These are phyloP conservation scores for Conoideocrella luteorostrata DNA, from an alignment of 2,329 filamentous ascomycete genomes.

Conservation along the genomic window DNA sequence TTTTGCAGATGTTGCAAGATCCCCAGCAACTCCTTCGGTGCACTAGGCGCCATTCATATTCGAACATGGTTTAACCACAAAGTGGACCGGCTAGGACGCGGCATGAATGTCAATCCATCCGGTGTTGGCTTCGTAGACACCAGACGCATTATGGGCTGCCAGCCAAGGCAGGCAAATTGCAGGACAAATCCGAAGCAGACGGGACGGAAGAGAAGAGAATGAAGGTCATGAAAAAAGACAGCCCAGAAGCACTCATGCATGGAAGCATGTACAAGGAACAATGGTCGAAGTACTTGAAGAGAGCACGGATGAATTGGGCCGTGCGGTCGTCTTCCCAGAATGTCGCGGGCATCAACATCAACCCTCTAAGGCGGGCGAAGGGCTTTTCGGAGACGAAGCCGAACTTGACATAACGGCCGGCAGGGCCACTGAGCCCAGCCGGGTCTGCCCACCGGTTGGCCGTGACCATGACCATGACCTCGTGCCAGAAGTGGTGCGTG, in stretches of 20 bases:
- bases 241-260: too few relatives aligned
- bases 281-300: background rate
- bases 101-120: conserved; percentile 8
- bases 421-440: conserved; percentile 3
- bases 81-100: conserved; percentile 6
- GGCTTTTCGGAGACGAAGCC: conserved; percentile 7
- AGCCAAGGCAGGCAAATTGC: too few relatives aligned
- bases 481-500: background rate
- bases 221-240: background rate
- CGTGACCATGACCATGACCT: too few relatives aligned
- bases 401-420: conserved; percentile 7
- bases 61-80: background rate
- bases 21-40: background rate
- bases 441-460: background rate
- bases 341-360: conserved; percentile 4
- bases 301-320: conserved; percentile 9
- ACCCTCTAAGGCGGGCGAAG: background rate
- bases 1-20: background rate
- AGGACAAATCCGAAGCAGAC: background rate
- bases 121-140: background rate
- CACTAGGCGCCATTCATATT: conserved; percentile 4
- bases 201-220: background rate
- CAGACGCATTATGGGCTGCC: too few relatives aligned
- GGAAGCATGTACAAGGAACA: too few relatives aligned
- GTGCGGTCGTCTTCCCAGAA: conserved; percentile 3